These are phyloP conservation scores for Solanum medicagineum DNA, from an alignment of 257 asterid species.

Conservation along the genomic window DNA sequence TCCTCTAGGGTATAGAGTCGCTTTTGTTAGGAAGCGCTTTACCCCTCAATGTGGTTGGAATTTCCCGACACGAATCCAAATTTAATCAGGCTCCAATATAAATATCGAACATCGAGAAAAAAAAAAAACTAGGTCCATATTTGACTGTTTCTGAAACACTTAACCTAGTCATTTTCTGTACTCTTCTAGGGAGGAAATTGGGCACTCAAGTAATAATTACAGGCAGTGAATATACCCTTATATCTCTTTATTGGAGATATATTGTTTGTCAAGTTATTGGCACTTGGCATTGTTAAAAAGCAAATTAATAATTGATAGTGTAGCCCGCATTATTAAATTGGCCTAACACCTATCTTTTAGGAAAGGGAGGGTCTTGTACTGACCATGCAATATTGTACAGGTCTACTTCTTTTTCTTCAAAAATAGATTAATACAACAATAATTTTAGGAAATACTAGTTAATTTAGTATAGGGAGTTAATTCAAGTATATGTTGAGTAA, in stretches of 20 bases:
- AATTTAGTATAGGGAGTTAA: too few species aligned
- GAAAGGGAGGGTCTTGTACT: background rate
- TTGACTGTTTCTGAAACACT: background rate
- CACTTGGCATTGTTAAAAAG: background rate
- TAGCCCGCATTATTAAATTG: background rate
- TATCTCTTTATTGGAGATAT: background rate
- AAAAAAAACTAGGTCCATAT: background rate
- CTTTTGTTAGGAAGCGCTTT: too few species aligned
- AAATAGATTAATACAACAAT: background rate
- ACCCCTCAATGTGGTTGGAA: too few species aligned
- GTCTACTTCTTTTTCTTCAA: background rate
- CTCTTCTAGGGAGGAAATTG: background rate
- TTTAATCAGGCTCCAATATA: too few species aligned
- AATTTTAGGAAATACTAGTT: too few species aligned
- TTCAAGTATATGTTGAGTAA: too few species aligned
- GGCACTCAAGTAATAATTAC: background rate
- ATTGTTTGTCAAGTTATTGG: background rate
- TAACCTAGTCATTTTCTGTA: background rate
- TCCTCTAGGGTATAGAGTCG: too few species aligned
- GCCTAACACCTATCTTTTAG: background rate
- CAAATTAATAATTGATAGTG: background rate
- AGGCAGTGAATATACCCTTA: background rate
- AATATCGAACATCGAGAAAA: too few species aligned
- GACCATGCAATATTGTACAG: background rate
- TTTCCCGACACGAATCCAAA: accelerated